Percentiles rank a stretch among this genome's conserved stretches.
Conservation (phyloP, 306 rosid genomes). For the Lithocarpus polystachyus region DNA sequence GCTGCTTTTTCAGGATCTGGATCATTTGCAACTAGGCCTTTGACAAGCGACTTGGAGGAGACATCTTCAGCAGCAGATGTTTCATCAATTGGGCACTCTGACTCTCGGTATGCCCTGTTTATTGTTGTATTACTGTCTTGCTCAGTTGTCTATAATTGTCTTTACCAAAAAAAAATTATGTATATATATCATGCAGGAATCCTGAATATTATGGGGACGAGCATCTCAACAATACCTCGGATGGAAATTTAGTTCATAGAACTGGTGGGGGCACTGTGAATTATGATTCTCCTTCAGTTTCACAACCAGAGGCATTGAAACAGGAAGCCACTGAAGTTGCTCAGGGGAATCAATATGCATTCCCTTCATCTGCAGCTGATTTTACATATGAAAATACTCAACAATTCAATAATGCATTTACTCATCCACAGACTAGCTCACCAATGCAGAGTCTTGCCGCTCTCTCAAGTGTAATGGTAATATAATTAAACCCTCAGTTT, state of each 20-base stretch:
- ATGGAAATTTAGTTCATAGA: conserved; percentile 67
- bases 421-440: conserved; percentile 70
- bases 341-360: conserved; percentile 72
- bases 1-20: conserved; percentile 47
- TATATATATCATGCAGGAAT: conserved; percentile 51
- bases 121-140: not conserved
- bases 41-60: conserved; percentile 66
- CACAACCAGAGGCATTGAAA: conserved; percentile 74
- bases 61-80: conserved; percentile 60
- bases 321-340: conserved; percentile 62
- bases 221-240: conserved; percentile 59
- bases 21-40: conserved; percentile 43
- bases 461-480: conserved; percentile 87
- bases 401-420: conserved; percentile 54
- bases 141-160: conserved; percentile 15
- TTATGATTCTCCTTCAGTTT: conserved; percentile 64
- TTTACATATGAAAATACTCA: conserved; percentile 68
- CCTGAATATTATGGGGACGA: conserved; percentile 81
- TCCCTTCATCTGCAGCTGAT: conserved; percentile 75
- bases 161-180: not conserved
- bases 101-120: conserved; percentile 49
- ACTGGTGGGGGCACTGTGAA: conserved; percentile 51
- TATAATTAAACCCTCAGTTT: conserved; percentile 2
- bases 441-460: conserved; percentile 79
- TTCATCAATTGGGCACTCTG: conserved; percentile 64